A percentile compares a stretch with the other conserved stretches of the same genome.
phyloP scores from a whole-genome alignment of 257 asterid species.

The Solanum pinnatisectum region DNA sequence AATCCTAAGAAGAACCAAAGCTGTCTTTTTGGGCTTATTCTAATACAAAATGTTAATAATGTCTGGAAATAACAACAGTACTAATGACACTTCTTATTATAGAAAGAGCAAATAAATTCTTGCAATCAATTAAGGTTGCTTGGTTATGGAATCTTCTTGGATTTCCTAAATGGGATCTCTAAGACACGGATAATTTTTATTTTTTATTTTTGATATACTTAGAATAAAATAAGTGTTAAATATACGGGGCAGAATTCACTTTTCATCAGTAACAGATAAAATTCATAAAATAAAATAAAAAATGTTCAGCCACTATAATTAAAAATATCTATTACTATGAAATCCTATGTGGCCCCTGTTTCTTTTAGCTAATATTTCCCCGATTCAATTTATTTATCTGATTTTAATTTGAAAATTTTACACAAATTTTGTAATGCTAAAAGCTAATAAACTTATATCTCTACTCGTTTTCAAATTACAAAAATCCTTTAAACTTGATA shows the following conservation, averaged over 20 bases:
- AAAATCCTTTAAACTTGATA: too few species aligned
- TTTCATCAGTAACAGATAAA: too few species aligned
- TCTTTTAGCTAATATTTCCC: neutral
- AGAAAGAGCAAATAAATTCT: neutral
- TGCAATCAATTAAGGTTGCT: neutral
- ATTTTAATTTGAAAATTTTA: too few species aligned
- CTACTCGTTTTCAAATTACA: too few species aligned
- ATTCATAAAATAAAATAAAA: too few species aligned
- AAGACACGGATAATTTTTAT: neutral
- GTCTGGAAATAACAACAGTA: neutral
- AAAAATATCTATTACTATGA: neutral
- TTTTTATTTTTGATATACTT: too few species aligned
- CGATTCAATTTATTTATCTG: too few species aligned
- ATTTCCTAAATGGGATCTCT: neutral
- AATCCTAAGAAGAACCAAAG: neutral
- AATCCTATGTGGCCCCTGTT: neutral
- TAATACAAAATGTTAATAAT: neutral
- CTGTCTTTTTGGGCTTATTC: neutral
- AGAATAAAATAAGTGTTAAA: too few species aligned
- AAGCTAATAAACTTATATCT: too few species aligned
- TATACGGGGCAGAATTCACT: too few species aligned
- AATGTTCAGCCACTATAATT: too few species aligned
- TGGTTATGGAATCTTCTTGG: slow-evolving; percentile 13
- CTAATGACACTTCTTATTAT: neutral
- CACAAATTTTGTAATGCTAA: too few species aligned